Evolutionary conservation across 805 yeast genomes (phyloP).

Genomic region (Millerago galiae): DNA sequence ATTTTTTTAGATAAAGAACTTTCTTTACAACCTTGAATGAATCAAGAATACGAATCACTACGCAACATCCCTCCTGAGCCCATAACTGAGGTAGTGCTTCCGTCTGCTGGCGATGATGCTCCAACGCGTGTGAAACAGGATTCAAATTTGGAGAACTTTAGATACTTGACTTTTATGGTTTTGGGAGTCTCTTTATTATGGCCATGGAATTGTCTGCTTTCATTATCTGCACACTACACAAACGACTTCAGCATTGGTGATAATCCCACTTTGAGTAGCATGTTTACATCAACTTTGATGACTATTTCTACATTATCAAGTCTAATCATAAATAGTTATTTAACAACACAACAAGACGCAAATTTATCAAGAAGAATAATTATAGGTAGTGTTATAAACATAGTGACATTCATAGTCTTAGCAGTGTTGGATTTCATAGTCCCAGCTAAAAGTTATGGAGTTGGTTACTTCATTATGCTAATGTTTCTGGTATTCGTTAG

Average conservation of each 20-base stretch:
- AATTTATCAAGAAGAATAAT: slow-evolving; percentile 52
- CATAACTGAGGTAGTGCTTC: slow-evolving; percentile 9
- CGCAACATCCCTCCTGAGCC: not conserved
- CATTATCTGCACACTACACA: slow-evolving; percentile 75
- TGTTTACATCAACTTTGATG: slow-evolving; percentile 84
- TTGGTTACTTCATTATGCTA: slow-evolving; percentile 37
- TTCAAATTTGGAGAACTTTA: slow-evolving; percentile 4
- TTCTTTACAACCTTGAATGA: not conserved
- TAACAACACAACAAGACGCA: slow-evolving; percentile 59
- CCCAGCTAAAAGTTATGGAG: slow-evolving; percentile 16
- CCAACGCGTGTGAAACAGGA: not conserved
- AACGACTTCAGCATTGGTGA: slow-evolving; percentile 42
- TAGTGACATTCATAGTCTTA: slow-evolving; percentile 42
- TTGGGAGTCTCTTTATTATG: slow-evolving; percentile 80
- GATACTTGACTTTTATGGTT: slow-evolving; percentile 53
- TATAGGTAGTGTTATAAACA: slow-evolving; percentile 54
- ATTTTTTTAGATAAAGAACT: too few relatives aligned
- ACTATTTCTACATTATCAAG: slow-evolving; percentile 70
- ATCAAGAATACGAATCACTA: not conserved
- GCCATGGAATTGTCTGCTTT: slow-evolving; percentile 94
- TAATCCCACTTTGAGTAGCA: slow-evolving; percentile 30
- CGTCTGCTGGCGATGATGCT: not conserved
- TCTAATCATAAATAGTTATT: slow-evolving; percentile 47
- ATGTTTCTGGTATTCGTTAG: slow-evolving; percentile 60
- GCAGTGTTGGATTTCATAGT: slow-evolving; percentile 16